These are phyloP conservation scores for Piloderma croceum DNA, from an alignment of 768 basidiomycete species.

Conservation along the genomic window DNA sequence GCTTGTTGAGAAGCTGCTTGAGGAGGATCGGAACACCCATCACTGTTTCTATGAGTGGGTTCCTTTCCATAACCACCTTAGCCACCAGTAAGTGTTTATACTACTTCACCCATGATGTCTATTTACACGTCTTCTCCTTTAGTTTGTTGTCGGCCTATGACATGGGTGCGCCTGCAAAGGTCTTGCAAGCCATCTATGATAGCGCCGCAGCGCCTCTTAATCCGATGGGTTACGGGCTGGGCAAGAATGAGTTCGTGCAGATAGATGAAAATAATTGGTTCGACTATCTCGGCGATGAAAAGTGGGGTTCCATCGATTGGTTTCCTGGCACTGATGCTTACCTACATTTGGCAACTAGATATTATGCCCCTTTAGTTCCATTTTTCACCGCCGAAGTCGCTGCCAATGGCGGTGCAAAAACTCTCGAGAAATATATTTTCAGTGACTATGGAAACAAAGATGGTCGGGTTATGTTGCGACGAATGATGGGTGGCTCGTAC, in stretches of 20 bases:
- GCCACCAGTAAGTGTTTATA: conserved; percentile 46
- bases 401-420: conserved; percentile 18
- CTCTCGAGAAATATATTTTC: conserved; percentile 31
- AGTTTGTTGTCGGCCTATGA: conserved; percentile 55
- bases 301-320: conserved; percentile 25
- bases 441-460: conserved; percentile 1
- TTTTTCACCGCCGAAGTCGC: conserved; percentile 23
- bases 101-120: neutral
- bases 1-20: conserved; percentile 38
- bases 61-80: conserved; percentile 53
- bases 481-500: too few relatives aligned
- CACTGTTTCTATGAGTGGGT: conserved; percentile 44
- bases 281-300: conserved; percentile 42
- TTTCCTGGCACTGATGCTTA: neutral
- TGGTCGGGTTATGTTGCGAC: too few relatives aligned
- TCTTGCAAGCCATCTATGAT: conserved; percentile 47
- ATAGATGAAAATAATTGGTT: conserved; percentile 45
- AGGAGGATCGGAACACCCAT: conserved; percentile 42
- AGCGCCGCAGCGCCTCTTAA: conserved; percentile 32
- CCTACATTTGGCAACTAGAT: conserved; percentile 5
- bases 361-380: conserved; percentile 11
- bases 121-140: neutral
- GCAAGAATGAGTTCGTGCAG: conserved; percentile 25
- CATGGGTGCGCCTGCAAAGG: conserved; percentile 41
- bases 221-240: conserved; percentile 33